Evolutionary conservation across 78 protist genomes (phyloP).

Genomic region (Dictyostelium intermedium): DNA sequence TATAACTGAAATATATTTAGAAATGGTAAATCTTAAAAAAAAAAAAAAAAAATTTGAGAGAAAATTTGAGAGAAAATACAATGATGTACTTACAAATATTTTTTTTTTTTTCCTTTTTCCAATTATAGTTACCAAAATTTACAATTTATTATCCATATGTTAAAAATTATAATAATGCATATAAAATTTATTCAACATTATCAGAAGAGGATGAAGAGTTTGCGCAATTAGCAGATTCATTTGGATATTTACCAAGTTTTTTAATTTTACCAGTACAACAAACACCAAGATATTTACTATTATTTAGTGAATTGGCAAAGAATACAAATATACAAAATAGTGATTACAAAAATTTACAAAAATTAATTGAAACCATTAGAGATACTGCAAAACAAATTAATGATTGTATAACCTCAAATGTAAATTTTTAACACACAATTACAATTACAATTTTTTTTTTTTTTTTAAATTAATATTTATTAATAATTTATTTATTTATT

Average conservation of each 20-base stretch:
- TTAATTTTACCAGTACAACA: conserved; percentile 69
- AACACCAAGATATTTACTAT: conserved; percentile 67
- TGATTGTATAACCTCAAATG: conserved; percentile 50
- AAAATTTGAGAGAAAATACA: no score
- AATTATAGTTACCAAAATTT: conserved; percentile 51
- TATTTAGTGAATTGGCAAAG: conserved; percentile 30
- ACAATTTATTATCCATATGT: conserved; percentile 60
- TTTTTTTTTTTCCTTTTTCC: no score
- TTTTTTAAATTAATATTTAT: no score
- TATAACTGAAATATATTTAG: conserved; percentile 42
- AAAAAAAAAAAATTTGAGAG: neutral
- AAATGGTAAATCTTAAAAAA: conserved; percentile 16
- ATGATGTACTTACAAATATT: neutral
- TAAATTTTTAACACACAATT: neutral
- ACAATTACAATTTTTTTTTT: neutral
- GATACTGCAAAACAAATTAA: conserved; percentile 39
- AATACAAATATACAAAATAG: conserved; percentile 56
- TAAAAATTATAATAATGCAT: conserved; percentile 68
- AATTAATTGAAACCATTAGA: conserved; percentile 13
- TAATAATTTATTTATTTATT: neutral
- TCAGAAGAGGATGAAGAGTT: conserved; percentile 38
- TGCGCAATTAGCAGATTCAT: neutral
- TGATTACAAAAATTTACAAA: conserved; percentile 22
- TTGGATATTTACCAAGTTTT: conserved; percentile 66
- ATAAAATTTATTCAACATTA: conserved; percentile 38